Conservation (phyloP, 805 yeast species). For the Wickerhamomyces bovis region DNA sequence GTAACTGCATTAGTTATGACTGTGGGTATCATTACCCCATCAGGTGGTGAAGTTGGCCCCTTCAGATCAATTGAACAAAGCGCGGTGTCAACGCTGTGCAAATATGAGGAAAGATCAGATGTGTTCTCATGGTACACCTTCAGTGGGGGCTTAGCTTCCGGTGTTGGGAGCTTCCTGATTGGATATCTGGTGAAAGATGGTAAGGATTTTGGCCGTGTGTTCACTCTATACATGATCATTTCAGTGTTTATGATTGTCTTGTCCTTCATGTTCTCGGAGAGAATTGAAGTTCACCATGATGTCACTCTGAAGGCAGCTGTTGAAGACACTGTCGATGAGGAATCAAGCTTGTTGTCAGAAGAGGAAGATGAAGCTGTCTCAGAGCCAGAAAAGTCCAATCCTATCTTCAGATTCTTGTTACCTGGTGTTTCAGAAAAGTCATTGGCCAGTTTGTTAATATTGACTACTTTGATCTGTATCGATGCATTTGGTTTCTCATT, state of each 20-base stretch:
- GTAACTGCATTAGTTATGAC: conserved; percentile 34
- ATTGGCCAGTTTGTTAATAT: conserved; percentile 25
- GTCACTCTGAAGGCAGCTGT: conserved; percentile 1
- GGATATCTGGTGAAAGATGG: conserved; percentile 28
- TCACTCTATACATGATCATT: conserved; percentile 8
- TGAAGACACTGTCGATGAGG: not conserved
- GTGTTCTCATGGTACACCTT: conserved; percentile 54
- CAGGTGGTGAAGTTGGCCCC: conserved; percentile 57
- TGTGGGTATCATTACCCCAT: conserved; percentile 49
- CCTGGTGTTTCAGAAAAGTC: conserved; percentile 17
- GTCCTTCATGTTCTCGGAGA: conserved; percentile 5
- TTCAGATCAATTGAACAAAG: conserved; percentile 53
- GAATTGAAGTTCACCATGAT: conserved; percentile 13
- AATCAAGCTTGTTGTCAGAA: not conserved
- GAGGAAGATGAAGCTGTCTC: not conserved
- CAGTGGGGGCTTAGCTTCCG: conserved; percentile 41
- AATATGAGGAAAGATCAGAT: conserved; percentile 39
- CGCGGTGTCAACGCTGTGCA: conserved; percentile 40
- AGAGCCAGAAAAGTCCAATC: not conserved
- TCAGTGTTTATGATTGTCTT: conserved; percentile 3
- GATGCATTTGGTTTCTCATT: conserved; percentile 41
- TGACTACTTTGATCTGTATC: conserved; percentile 33
- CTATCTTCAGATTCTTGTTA: conserved; percentile 4
- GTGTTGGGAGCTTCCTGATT: conserved; percentile 38
- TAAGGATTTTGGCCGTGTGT: conserved; percentile 8